These are phyloP conservation scores for Colletotrichum cuscutae DNA, from an alignment of 2,329 filamentous ascomycete genomes.

Conservation along the genomic window DNA sequence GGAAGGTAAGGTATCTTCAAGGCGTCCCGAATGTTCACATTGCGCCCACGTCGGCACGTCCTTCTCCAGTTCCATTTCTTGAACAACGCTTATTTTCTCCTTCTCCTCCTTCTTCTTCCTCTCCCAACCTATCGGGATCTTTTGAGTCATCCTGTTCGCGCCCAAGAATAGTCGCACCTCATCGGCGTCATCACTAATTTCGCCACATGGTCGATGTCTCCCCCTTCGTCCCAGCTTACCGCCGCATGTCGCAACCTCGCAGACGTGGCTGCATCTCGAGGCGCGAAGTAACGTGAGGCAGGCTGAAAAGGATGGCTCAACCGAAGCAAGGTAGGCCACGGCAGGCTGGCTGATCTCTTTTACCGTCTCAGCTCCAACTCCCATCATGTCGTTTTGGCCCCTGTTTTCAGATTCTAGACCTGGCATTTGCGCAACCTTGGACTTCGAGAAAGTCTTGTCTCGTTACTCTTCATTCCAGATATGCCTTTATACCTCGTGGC, in stretches of 20 bases:
- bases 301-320: constrained; percentile 3
- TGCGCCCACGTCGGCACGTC: neutral
- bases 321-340: neutral
- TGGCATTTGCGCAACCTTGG: neutral
- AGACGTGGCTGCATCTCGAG: constrained; percentile 12
- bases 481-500: neutral
- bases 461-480: neutral
- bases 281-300: constrained; percentile 16
- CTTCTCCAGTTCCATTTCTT: too few relatives aligned
- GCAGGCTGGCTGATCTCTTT: constrained; percentile 2
- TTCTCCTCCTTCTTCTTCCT: neutral
- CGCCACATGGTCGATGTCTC: neutral
- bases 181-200: neutral
- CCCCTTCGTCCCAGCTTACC: neutral
- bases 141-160: neutral
- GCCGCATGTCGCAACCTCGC: constrained; percentile 8
- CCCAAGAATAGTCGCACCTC: neutral
- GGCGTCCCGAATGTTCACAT: neutral
- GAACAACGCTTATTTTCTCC: neutral
- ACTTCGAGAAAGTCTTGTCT: neutral
- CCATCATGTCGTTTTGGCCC: neutral
- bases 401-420: neutral
- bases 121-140: neutral
- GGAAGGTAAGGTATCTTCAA: neutral
- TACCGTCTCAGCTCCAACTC: neutral